phyloP scores from a whole-genome alignment of 129 eudicot genomes.

The Saposhnikovia divaricata region DNA sequence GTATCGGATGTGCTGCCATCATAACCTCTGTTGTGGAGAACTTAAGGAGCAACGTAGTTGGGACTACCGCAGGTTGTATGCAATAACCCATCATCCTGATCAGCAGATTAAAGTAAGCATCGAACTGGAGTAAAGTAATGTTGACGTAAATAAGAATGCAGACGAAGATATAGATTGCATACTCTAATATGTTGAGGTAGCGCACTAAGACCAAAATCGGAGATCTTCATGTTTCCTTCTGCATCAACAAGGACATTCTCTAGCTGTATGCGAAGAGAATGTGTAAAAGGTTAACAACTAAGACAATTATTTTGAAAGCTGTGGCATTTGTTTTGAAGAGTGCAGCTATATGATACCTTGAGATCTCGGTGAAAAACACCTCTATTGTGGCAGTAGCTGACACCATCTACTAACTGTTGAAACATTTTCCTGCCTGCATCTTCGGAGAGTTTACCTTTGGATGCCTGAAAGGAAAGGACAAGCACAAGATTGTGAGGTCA shows the following conservation, averaged over 20 bases:
- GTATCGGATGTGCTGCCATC: slow-evolving; percentile 84
- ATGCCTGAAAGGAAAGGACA: slow-evolving; percentile 31
- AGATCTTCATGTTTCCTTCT: slow-evolving; percentile 62
- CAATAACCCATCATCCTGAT: slow-evolving; percentile 82
- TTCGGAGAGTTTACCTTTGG: slow-evolving; percentile 62
- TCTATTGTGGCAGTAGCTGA: slow-evolving; percentile 71
- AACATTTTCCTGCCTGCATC: slow-evolving; percentile 56
- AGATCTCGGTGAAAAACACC: slow-evolving; percentile 84
- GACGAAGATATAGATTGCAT: slow-evolving; percentile 11
- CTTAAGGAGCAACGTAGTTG: slow-evolving; percentile 93
- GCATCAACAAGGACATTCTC: slow-evolving; percentile 78
- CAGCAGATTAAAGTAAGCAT: slow-evolving; percentile 4
- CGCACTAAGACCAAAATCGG: slow-evolving; percentile 98
- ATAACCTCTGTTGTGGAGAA: slow-evolving; percentile 73
- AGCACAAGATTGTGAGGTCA: neutral
- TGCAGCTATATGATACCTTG: slow-evolving; percentile 29
- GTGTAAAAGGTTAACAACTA: neutral
- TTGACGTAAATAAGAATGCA: neutral
- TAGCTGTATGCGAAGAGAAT: slow-evolving; percentile 43
- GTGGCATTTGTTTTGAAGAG: neutral
- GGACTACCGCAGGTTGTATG: slow-evolving; percentile 99
- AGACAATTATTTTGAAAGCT: neutral
- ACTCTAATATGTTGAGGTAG: slow-evolving; percentile 94
- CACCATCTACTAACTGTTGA: slow-evolving; percentile 71
- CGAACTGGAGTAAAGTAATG: neutral